Conservation (phyloP, 306 rosid genomes). For the Castanea sativa region DNA sequence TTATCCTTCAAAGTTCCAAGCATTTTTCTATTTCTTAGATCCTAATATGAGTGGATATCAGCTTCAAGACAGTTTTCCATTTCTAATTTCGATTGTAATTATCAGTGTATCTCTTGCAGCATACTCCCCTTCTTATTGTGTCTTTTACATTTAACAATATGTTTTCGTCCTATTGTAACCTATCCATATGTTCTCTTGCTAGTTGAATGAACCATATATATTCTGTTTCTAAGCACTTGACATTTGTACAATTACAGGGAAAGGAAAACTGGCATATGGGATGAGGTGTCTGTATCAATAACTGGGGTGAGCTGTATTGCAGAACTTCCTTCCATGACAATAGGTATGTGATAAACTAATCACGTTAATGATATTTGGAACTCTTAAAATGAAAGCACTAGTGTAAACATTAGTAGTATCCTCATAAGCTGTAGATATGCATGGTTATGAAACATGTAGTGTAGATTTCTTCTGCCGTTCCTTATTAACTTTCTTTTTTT, state of each 20-base stretch:
- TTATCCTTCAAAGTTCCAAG: too few species aligned
- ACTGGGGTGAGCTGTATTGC: conserved; percentile 75
- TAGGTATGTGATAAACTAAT: background rate
- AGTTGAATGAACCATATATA: background rate
- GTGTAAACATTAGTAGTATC: background rate
- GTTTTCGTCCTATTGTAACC: background rate
- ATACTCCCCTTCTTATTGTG: background rate
- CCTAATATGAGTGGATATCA: too few species aligned
- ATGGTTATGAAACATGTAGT: conserved; percentile 5
- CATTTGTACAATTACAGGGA: conserved; percentile 52
- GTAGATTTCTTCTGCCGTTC: conserved; percentile 9
- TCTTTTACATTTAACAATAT: background rate
- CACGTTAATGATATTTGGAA: background rate
- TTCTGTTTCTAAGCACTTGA: conserved; percentile 23
- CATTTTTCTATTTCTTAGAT: too few species aligned
- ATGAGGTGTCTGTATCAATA: conserved; percentile 71
- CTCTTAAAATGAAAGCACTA: background rate
- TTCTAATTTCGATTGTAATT: too few species aligned
- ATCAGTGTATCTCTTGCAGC: too few species aligned
- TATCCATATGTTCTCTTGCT: background rate
- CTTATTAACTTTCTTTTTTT: background rate
- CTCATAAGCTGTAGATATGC: background rate
- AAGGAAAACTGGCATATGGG: conserved; percentile 98
- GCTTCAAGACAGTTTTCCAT: too few species aligned
- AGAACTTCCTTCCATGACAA: conserved; percentile 16